Evolutionary conservation across 129 eudicot species (phyloP).

Genomic region (Flaveria trinervia): DNA sequence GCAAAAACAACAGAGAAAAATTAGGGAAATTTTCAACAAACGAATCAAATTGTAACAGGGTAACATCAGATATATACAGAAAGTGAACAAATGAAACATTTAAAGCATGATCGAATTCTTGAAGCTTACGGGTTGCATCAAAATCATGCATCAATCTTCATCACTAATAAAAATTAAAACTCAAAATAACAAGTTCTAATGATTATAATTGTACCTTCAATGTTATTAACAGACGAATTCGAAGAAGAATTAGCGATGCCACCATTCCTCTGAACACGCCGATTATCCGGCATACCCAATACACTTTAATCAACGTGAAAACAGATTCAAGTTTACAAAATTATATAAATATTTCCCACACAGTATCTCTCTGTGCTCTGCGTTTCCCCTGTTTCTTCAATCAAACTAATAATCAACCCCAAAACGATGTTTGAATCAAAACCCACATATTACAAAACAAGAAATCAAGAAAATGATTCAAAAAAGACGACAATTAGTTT

Average conservation of each 20-base stretch:
- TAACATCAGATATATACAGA: conserved; percentile 7
- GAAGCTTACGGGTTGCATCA: conserved; percentile 33
- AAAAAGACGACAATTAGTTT: conserved; percentile 19
- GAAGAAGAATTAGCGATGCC: conserved; percentile 45
- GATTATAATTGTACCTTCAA: conserved; percentile 51
- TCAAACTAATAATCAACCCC: conserved; percentile 10
- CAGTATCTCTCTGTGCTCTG: conserved; percentile 17
- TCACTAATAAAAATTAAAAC: conserved; percentile 14
- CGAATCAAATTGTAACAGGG: neutral
- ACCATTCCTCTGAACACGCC: conserved; percentile 69
- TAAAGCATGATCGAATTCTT: conserved; percentile 27
- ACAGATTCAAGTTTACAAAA: conserved; percentile 10
- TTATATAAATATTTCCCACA: neutral
- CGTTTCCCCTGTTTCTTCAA: conserved; percentile 15
- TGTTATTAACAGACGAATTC: conserved; percentile 48
- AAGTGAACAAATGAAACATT: conserved; percentile 14
- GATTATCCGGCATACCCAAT: conserved; percentile 69
- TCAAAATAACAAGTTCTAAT: neutral
- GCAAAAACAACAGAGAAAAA: conserved; percentile 2
- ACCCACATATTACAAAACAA: conserved; percentile 22
- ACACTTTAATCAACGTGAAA: conserved; percentile 10
- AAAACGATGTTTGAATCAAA: conserved; percentile 19
- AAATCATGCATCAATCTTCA: conserved; percentile 35
- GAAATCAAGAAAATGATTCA: conserved; percentile 12
- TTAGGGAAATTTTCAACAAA: conserved; percentile 10